Conservation (phyloP, 352 stramenopile genomes). For the Pythium aquatile region DNA sequence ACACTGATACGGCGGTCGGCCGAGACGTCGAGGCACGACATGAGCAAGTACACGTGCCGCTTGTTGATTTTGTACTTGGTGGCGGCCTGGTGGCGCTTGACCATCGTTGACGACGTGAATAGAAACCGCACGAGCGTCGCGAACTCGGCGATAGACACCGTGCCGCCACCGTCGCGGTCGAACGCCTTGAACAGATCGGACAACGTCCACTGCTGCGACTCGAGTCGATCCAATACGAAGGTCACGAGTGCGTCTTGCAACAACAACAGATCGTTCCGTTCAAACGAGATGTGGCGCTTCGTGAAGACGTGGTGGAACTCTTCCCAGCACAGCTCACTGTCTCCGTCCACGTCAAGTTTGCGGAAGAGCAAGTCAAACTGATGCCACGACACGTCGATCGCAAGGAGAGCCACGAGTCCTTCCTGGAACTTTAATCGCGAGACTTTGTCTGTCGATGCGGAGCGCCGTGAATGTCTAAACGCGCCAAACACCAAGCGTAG, state of each 20-base stretch:
- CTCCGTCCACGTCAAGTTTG: slow-evolving; percentile 34
- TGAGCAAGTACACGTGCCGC: slow-evolving; percentile 50
- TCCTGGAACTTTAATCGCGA: slow-evolving; percentile 47
- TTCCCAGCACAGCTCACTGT: slow-evolving; percentile 39
- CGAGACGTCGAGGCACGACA: slow-evolving; percentile 47
- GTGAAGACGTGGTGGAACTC: slow-evolving; percentile 44
- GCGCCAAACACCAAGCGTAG: slow-evolving; percentile 37
- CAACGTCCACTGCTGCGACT: slow-evolving; percentile 47
- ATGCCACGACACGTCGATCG: slow-evolving; percentile 47
- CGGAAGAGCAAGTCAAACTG: slow-evolving; percentile 54
- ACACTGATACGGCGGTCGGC: slow-evolving; percentile 40
- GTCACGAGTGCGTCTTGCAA: slow-evolving; percentile 45
- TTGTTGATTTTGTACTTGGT: slow-evolving; percentile 32
- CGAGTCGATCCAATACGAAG: slow-evolving; percentile 42
- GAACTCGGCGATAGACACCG: slow-evolving; percentile 53
- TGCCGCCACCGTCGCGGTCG: slow-evolving; percentile 43
- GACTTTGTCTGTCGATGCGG: slow-evolving; percentile 24
- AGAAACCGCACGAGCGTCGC: slow-evolving; percentile 46
- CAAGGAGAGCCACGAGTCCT: slow-evolving; percentile 31
- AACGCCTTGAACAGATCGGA: slow-evolving; percentile 49
- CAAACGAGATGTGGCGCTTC: slow-evolving; percentile 27
- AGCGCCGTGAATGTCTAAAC: slow-evolving; percentile 23
- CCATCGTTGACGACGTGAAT: slow-evolving; percentile 26
- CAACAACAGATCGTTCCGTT: slow-evolving; percentile 32
- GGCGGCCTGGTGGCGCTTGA: slow-evolving; percentile 18